Evolutionary conservation across 2,329 filamentous ascomycete species (phyloP), one percentile per base, ranked within the genome.

Genomic region (Calycina marina): DNA sequence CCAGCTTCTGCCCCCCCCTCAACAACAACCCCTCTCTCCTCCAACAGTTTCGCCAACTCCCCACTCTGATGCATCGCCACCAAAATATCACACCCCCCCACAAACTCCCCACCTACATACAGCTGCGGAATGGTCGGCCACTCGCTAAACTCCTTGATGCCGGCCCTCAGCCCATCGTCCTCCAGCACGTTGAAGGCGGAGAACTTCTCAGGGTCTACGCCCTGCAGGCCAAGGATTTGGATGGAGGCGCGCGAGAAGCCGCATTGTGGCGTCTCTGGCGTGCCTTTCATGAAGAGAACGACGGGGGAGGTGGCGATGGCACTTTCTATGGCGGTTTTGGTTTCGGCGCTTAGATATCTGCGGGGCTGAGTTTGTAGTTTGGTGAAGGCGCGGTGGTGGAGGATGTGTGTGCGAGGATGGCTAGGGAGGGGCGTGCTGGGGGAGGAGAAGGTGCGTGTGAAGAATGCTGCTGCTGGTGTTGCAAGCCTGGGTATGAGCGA

Each of bases 241-340:
- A 98, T 93, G 54, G 72, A 84, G 34, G 88, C 88, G 48, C 86
- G 74, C 37, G 88, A 96, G 67, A 94, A 98, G 28, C 90, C 90
- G 60, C 90, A 98, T 58, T 94, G 86, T 13, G 90, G 90, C 39
- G 74, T 83, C 61, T 94, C 86, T 37, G 90, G 90, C 1, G 90
- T 96, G 38, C 90, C 90, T 65, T 98, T 98, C 90, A 98, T 98
- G 67, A 98, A 98, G 36, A 98, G 68, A 1, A 98, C 90, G 0
- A 98, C 88, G 2, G 88, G 88, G 0, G 86, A 80, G 1, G 85
- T 86, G 14, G 62, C 66, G 11, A 98, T 77, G 18, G 88, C 88
- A 56, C 85, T 83, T 57, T 94, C 83, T 49, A 98, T 98, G 15
- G 86, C 85, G 24, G 72, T 60, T 40, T 70, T 74, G 8, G 82